Percentiles rank a stretch among this genome's conserved stretches.
Evolutionary conservation across 2,329 filamentous ascomycete species (phyloP).

Genomic region (Ilyonectria mors-panacis): DNA sequence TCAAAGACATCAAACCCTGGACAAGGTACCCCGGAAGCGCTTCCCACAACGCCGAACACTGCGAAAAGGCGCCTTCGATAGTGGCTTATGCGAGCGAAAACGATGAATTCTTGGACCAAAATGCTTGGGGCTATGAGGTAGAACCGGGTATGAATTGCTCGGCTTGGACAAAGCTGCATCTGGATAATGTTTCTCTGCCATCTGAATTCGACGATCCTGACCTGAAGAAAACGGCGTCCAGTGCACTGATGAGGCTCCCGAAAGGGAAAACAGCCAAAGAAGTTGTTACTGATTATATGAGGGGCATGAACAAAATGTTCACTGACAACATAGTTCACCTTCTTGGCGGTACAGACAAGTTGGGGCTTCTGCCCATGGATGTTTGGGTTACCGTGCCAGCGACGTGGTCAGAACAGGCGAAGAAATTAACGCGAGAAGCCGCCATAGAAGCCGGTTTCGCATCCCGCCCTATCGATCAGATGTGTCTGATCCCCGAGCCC

Average conservation of each 20-base stretch:
- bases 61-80: slow-evolving; percentile 35
- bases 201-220: slow-evolving; percentile 27
- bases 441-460: slow-evolving; percentile 27
- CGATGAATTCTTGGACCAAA: slow-evolving; percentile 13
- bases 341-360: too few species aligned
- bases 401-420: slow-evolving; percentile 30
- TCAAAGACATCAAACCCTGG: slow-evolving; percentile 36
- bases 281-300: slow-evolving; percentile 26
- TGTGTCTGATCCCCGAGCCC: slow-evolving; percentile 32
- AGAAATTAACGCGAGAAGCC: slow-evolving; percentile 24
- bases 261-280: slow-evolving; percentile 23
- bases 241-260: slow-evolving; percentile 24
- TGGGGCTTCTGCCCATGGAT: slow-evolving; percentile 14
- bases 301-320: slow-evolving; percentile 29
- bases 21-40: slow-evolving; percentile 36
- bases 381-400: slow-evolving; percentile 36
- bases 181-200: slow-evolving; percentile 23
- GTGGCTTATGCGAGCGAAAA: slow-evolving; percentile 36
- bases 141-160: slow-evolving; percentile 32
- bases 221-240: background rate
- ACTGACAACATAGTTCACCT: too few species aligned
- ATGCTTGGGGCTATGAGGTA: slow-evolving; percentile 32
- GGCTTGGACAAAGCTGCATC: slow-evolving; percentile 34
- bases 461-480: slow-evolving; percentile 1
- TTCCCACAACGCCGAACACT: slow-evolving; percentile 32